phyloP scores from a whole-genome alignment of 352 stramenopile genomes.

The Phytophthora tentaculata region DNA sequence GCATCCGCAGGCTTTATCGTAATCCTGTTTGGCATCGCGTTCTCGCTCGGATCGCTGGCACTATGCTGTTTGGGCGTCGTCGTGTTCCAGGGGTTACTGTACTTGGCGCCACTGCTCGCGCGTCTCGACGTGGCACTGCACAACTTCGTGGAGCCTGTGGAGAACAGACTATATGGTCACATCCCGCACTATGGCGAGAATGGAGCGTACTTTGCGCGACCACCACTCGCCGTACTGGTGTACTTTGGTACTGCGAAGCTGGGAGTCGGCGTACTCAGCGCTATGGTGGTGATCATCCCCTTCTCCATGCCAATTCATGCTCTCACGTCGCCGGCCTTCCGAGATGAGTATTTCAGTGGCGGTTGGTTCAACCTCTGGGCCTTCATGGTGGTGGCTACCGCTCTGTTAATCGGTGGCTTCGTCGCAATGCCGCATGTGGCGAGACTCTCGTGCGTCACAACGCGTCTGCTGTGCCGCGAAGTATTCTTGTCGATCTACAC shows the following conservation, averaged over 20 bases:
- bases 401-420: conserved; percentile 39
- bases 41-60: conserved; percentile 59
- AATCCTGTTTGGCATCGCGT: conserved; percentile 52
- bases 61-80: conserved; percentile 72
- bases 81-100: conserved; percentile 70
- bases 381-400: conserved; percentile 31
- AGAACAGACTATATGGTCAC: conserved; percentile 42
- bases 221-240: conserved; percentile 47
- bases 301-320: conserved; percentile 52
- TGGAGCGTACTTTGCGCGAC: conserved; percentile 24
- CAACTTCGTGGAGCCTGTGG: conserved; percentile 61
- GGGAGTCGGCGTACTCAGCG: conserved; percentile 43
- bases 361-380: conserved; percentile 31
- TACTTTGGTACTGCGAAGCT: conserved; percentile 57
- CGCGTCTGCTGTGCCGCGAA: conserved; percentile 58
- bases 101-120: conserved; percentile 53
- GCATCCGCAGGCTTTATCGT: conserved; percentile 56
- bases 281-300: conserved; percentile 42
- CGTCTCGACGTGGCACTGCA: conserved; percentile 64
- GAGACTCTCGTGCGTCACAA: conserved; percentile 52
- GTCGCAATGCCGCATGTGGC: conserved; percentile 59
- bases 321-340: conserved; percentile 40
- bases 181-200: conserved; percentile 38
- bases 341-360: conserved; percentile 38
- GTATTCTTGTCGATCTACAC: conserved; percentile 43